These are phyloP conservation scores for Microthlaspi erraticum DNA, from an alignment of 345 rosid genomes.

Conservation along the genomic window DNA sequence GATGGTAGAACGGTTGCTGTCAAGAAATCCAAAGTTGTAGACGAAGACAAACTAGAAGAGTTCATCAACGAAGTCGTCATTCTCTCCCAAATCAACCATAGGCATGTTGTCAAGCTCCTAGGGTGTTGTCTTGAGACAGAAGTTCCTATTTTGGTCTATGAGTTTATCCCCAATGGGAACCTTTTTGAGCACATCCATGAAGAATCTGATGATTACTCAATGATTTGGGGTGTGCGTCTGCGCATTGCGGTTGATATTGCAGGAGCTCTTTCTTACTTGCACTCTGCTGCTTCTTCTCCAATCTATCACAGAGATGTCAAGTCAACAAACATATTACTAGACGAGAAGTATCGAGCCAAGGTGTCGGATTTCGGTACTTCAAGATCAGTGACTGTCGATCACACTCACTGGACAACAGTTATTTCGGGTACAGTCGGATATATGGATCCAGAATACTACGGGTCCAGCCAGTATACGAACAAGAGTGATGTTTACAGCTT, in stretches of 20 bases:
- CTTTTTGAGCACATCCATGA: constrained; percentile 16
- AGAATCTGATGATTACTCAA: constrained; percentile 2
- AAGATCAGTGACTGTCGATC: constrained; percentile 6
- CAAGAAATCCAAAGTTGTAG: constrained; percentile 48
- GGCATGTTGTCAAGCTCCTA: constrained; percentile 36
- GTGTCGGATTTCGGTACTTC: constrained; percentile 11
- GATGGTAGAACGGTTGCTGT: constrained; percentile 46
- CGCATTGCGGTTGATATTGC: constrained; percentile 38
- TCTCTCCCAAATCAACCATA: constrained; percentile 50
- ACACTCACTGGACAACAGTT: constrained; percentile 11
- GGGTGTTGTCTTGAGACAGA: constrained; percentile 54
- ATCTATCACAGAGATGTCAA: constrained; percentile 17
- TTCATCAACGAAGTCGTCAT: constrained; percentile 53
- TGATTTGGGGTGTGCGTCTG: constrained; percentile 4
- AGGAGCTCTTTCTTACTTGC: constrained; percentile 18
- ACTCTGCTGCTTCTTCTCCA: not conserved
- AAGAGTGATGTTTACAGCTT: constrained; percentile 15
- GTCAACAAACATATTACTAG: constrained; percentile 15
- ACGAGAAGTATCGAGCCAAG: constrained; percentile 21
- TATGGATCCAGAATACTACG: constrained; percentile 19
- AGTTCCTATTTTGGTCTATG: constrained; percentile 52
- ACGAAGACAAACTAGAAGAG: constrained; percentile 46
- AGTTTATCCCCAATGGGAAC: constrained; percentile 29
- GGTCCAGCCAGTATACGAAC: constrained; percentile 1
- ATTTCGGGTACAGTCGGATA: constrained; percentile 36